These are phyloP conservation scores for Pichia membranifaciens DNA, from an alignment of 805 yeast species.

Conservation along the genomic window DNA sequence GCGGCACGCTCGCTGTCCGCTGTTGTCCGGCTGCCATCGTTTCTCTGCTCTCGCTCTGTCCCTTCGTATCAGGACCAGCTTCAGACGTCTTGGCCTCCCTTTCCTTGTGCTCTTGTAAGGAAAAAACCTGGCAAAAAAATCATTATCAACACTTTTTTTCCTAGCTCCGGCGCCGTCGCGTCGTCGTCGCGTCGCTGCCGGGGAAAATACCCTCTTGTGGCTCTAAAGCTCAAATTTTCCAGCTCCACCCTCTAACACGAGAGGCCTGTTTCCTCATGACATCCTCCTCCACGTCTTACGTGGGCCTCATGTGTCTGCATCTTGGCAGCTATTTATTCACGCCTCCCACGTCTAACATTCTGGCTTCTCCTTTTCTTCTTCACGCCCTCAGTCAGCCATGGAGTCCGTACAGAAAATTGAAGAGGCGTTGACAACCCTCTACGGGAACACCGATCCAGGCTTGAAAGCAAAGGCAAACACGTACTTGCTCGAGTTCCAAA, in stretches of 20 bases:
- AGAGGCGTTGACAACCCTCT: conserved; percentile 43
- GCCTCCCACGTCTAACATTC: background rate
- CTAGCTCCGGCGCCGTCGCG: too few relatives aligned
- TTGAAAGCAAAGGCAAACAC: conserved; percentile 42
- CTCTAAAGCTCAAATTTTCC: background rate
- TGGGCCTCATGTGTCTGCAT: too few relatives aligned
- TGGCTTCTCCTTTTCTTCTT: background rate
- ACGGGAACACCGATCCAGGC: conserved; percentile 28
- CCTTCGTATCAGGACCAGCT: too few relatives aligned
- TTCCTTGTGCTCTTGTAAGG: too few relatives aligned
- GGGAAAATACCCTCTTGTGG: too few relatives aligned
- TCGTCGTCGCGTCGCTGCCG: background rate
- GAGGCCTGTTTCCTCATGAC: background rate
- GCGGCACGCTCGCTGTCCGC: conserved; percentile 67
- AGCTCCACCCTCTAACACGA: background rate
- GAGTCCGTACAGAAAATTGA: conserved; percentile 26
- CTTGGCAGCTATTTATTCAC: too few relatives aligned
- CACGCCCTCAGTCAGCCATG: background rate
- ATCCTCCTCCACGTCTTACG: too few relatives aligned
- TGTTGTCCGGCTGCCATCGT: conserved; percentile 36
- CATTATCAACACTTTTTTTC: too few relatives aligned
- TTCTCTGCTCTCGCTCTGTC: too few relatives aligned
- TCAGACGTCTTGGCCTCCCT: too few relatives aligned
- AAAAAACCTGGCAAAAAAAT: too few relatives aligned
- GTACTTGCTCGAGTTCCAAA: conserved; percentile 76